Percentiles rank a stretch among this genome's conserved stretches.
Evolutionary conservation across 495 filamentous ascomycete species (phyloP).

Genomic region (Beverwykella pulmonaria): DNA sequence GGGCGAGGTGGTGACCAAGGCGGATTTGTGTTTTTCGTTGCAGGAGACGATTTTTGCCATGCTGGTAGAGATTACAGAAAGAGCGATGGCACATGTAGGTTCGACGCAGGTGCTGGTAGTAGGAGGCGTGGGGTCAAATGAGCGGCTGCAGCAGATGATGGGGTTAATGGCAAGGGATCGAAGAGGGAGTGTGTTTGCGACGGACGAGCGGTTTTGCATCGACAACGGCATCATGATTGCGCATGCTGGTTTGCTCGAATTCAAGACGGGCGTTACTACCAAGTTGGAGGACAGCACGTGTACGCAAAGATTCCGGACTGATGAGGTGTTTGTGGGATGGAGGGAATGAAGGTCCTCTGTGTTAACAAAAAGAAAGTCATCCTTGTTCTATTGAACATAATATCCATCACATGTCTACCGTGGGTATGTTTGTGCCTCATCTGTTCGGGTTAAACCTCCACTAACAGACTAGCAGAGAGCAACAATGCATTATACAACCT

Average conservation of each 20-base stretch:
- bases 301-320: constrained; percentile 93
- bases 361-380: too few relatives aligned
- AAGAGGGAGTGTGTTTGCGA: constrained; percentile 88
- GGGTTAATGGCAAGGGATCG: constrained; percentile 89
- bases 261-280: constrained; percentile 74
- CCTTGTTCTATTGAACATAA: too few relatives aligned
- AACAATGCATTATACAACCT: too few relatives aligned
- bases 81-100: constrained; percentile 97
- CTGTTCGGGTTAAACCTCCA: too few relatives aligned
- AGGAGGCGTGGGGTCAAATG: constrained; percentile 97
- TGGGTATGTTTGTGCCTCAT: too few relatives aligned
- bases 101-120: constrained; percentile 90
- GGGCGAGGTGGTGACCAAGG: constrained; percentile 65
- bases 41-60: constrained; percentile 96
- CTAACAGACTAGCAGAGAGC: too few relatives aligned
- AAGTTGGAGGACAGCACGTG: constrained; percentile 79
- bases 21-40: constrained; percentile 88
- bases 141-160: constrained; percentile 98
- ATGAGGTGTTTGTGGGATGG: constrained; percentile 93
- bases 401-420: too few relatives aligned
- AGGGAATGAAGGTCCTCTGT: constrained; percentile 72
- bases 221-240: constrained; percentile 99
- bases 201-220: constrained; percentile 96
- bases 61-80: constrained; percentile 97
- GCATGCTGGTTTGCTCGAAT: constrained; percentile 88